Evolutionary conservation across 1,284 basidiomycete species (phyloP).

Genomic region (Trichosporon ovoides): DNA sequence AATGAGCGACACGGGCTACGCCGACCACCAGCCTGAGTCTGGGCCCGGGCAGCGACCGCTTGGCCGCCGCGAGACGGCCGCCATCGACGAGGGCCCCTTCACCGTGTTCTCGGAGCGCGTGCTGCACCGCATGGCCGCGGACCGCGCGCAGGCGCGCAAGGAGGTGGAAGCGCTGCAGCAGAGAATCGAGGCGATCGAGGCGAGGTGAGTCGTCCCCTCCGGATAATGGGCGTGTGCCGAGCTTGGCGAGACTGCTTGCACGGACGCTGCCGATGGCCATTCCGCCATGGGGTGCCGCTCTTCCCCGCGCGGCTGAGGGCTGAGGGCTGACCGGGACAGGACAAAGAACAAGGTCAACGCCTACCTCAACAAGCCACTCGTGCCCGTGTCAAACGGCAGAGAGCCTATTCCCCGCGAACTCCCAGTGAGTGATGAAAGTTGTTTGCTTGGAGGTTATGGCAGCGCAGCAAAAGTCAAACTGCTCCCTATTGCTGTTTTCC

Average conservation of each 20-base stretch:
- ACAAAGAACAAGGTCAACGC: conserved; percentile 12
- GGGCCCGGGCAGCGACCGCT: neutral
- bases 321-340: conserved; percentile 6
- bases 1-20: neutral
- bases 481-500: neutral
- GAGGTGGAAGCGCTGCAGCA: conserved; percentile 10
- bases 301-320: neutral
- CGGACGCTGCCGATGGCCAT: too few relatives aligned
- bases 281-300: neutral
- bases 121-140: conserved; percentile 3
- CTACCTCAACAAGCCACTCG: conserved; percentile 13
- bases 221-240: too few relatives aligned
- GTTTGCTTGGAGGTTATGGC: too few relatives aligned
- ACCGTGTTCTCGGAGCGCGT: neutral
- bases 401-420: conserved; percentile 7
- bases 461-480: too few relatives aligned
- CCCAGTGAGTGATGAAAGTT: conserved; percentile 11
- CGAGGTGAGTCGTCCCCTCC: conserved; percentile 5
- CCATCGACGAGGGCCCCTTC: neutral
- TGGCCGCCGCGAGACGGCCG: neutral
- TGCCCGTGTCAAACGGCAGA: conserved; percentile 13
- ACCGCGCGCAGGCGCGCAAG: conserved; percentile 4
- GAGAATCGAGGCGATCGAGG: conserved; percentile 9
- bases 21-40: neutral
- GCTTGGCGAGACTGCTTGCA: too few relatives aligned